phyloP scores from a whole-genome alignment of 2,329 filamentous ascomycete species.

The Penicillium sp. region DNA sequence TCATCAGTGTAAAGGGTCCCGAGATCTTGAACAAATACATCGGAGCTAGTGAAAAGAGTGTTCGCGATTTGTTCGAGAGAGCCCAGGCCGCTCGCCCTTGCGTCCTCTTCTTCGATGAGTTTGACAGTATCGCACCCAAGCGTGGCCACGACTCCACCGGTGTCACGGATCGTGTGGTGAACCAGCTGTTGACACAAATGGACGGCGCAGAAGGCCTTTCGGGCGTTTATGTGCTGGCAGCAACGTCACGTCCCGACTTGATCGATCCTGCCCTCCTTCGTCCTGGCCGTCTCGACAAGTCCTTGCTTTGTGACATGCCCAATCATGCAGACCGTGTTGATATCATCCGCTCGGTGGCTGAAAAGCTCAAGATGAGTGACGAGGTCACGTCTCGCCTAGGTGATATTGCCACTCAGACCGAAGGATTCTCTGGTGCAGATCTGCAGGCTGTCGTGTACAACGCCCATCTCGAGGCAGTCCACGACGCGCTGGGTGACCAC shows the following conservation, averaged over 20 bases:
- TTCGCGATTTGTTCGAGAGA: constrained; percentile 90
- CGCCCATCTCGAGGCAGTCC: constrained; percentile 93
- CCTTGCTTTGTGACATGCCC: constrained; percentile 86
- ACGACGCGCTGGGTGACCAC: constrained; percentile 73
- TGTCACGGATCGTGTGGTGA: constrained; percentile 97
- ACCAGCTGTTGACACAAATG: constrained; percentile 98
- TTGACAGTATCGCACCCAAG: constrained; percentile 96
- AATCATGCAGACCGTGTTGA: constrained; percentile 76
- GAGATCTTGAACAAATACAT: constrained; percentile 99
- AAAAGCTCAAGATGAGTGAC: constrained; percentile 70
- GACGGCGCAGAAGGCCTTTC: constrained; percentile 93
- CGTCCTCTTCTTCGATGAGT: constrained; percentile 97
- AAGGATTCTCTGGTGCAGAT: constrained; percentile 92
- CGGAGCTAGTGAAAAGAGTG: constrained; percentile 92
- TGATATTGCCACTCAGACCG: constrained; percentile 76
- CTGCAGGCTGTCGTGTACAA: constrained; percentile 94
- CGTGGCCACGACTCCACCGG: constrained; percentile 95
- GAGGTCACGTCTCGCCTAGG: constrained; percentile 62
- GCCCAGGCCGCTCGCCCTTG: constrained; percentile 86
- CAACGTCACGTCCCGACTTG: constrained; percentile 86
- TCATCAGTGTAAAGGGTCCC: constrained; percentile 96
- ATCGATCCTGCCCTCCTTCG: constrained; percentile 92
- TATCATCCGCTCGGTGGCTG: constrained; percentile 79
- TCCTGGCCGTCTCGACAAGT: constrained; percentile 91
- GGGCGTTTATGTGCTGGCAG: constrained; percentile 93